These are phyloP conservation scores for Gynandropsis gynandra DNA, from an alignment of 345 rosid genomes.

Conservation along the genomic window DNA sequence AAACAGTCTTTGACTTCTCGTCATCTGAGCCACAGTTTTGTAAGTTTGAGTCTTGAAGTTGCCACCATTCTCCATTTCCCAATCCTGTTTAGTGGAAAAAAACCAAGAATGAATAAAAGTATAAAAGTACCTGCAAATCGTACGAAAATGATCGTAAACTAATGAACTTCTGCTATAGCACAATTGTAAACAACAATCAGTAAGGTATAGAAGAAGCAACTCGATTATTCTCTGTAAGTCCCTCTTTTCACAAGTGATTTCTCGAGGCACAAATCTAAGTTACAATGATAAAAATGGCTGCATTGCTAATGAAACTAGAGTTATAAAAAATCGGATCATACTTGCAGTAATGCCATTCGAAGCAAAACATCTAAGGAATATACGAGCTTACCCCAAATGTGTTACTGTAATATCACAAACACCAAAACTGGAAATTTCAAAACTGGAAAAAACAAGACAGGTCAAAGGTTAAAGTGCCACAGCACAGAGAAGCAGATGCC, in stretches of 20 bases:
- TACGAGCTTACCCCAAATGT: background rate
- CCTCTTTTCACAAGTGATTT: too few relatives aligned
- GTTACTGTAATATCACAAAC: background rate
- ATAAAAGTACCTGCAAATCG: background rate
- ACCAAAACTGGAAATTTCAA: background rate
- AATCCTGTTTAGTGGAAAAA: constrained; percentile 22
- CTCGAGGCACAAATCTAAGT: too few relatives aligned
- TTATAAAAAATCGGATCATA: background rate
- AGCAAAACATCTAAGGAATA: background rate
- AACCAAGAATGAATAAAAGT: background rate
- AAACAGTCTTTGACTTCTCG: constrained; percentile 12
- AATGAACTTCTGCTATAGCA: too few relatives aligned
- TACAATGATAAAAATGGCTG: background rate
- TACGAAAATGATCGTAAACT: too few relatives aligned
- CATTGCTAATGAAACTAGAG: constrained; percentile 1
- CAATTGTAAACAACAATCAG: too few relatives aligned
- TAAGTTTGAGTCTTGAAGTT: constrained; percentile 20
- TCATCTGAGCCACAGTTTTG: background rate
- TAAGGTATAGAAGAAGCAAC: too few relatives aligned
- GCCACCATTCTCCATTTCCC: constrained; percentile 23
- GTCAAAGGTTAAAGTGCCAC: background rate
- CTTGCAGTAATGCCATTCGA: background rate
- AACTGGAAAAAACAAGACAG: background rate
- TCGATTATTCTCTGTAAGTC: too few relatives aligned
- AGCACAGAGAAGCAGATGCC: background rate